These are phyloP conservation scores for Backusella mclennaniae DNA, from an alignment of 192 early-diverging fungal genomes.

Conservation along the genomic window DNA sequence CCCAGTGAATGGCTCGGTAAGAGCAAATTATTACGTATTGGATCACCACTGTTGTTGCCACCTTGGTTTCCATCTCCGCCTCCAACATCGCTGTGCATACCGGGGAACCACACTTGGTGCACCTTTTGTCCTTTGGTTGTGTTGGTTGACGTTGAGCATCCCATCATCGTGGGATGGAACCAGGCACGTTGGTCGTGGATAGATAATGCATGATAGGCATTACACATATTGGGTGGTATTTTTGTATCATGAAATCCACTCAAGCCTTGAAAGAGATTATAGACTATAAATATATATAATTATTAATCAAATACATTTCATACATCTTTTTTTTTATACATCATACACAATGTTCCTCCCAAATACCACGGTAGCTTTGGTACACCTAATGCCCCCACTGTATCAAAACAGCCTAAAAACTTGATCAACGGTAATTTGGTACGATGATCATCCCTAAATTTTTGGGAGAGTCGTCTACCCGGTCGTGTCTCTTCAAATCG, in stretches of 20 bases:
- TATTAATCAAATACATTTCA: background rate
- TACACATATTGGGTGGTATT: slow-evolving; percentile 7
- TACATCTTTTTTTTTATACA: background rate
- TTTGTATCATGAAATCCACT: slow-evolving; percentile 24
- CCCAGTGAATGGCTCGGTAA: slow-evolving; percentile 9
- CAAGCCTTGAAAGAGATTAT: slow-evolving; percentile 3
- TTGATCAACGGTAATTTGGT: slow-evolving; percentile 4
- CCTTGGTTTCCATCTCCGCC: background rate
- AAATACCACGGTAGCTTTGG: slow-evolving; percentile 20
- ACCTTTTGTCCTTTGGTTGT: background rate
- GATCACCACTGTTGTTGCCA: background rate
- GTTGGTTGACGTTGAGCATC: background rate
- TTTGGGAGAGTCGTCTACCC: background rate
- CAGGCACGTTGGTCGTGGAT: slow-evolving; percentile 28
- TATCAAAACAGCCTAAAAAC: slow-evolving; percentile 30
- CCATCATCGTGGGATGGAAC: slow-evolving; percentile 21
- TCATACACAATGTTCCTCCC: slow-evolving; percentile 19
- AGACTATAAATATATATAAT: slow-evolving; percentile 6
- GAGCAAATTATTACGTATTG: background rate
- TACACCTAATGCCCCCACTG: slow-evolving; percentile 17
- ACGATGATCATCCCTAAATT: slow-evolving; percentile 1
- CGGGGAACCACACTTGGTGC: slow-evolving; percentile 26
- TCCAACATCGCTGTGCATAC: slow-evolving; percentile 22
- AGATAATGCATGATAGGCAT: slow-evolving; percentile 23
- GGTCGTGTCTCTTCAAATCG: background rate